Percentiles rank a stretch among this genome's conserved stretches.
Conservation (phyloP, 2,329 filamentous ascomycete species). For the Penicillium expansum region DNA sequence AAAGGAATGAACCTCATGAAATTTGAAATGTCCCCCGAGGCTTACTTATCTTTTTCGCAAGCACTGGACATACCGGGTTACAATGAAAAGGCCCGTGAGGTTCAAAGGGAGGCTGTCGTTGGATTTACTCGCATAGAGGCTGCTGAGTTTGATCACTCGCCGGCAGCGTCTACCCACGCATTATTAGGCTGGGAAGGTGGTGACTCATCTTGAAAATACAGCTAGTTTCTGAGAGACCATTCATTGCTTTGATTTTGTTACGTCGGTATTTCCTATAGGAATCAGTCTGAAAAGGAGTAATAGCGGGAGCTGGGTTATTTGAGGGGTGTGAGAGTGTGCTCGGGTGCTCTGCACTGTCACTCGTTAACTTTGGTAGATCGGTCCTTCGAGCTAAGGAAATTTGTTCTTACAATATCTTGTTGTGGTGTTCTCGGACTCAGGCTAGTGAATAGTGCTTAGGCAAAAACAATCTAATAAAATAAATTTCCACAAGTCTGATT, state of each 20-base stretch:
- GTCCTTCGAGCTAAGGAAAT: background rate
- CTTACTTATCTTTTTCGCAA: slow-evolving; percentile 17
- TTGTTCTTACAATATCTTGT: background rate
- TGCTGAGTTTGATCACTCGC: background rate
- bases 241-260: too few species aligned
- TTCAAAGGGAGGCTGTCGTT: slow-evolving; percentile 14
- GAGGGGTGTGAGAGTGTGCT: background rate
- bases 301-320: background rate
- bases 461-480: background rate
- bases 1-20: slow-evolving; percentile 19
- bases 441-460: background rate
- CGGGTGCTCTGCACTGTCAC: background rate
- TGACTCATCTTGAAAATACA: background rate
- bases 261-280: too few species aligned
- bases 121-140: slow-evolving; percentile 5
- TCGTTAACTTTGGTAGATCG: background rate
- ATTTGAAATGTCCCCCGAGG: slow-evolving; percentile 12
- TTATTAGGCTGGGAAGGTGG: background rate
- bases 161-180: slow-evolving; percentile 4
- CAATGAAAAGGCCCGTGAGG: slow-evolving; percentile 11
- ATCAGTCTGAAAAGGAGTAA: background rate
- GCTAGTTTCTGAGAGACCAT: background rate
- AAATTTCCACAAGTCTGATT: background rate
- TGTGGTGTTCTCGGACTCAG: background rate
- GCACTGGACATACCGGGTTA: slow-evolving; percentile 19